These are phyloP conservation scores for Penicillium sp. DNA, from an alignment of 2,329 filamentous ascomycete genomes.

Conservation along the genomic window DNA sequence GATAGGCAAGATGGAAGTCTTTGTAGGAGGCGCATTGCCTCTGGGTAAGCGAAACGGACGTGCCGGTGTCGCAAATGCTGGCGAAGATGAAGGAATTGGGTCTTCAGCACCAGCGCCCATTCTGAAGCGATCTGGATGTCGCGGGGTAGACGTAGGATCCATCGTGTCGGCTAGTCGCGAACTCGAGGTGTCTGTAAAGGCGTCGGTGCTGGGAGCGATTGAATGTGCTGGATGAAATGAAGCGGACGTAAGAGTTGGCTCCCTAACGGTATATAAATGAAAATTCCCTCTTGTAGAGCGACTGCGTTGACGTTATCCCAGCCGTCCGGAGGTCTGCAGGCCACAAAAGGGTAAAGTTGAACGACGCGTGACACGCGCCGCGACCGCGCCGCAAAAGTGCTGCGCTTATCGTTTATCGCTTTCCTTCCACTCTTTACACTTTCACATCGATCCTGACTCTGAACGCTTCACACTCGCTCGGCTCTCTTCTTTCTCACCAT, in stretches of 20 bases:
- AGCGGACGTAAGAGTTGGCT: no score
- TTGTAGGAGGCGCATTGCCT: constrained; percentile 51
- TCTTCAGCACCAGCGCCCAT: constrained; percentile 46
- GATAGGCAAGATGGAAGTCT: constrained; percentile 75
- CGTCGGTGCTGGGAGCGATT: neutral
- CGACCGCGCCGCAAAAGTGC: constrained; percentile 16
- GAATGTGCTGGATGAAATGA: neutral
- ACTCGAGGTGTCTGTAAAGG: neutral
- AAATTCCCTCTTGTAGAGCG: neutral
- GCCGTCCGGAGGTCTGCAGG: neutral
- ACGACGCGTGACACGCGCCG: constrained; percentile 24
- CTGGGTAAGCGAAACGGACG: constrained; percentile 64
- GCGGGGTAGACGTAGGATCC: constrained; percentile 24
- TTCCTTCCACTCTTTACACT: constrained; percentile 1
- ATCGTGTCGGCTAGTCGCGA: constrained; percentile 10
- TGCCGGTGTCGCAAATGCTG: constrained; percentile 83
- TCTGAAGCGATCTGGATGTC: constrained; percentile 26
- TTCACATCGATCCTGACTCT: neutral
- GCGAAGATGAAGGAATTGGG: constrained; percentile 81
- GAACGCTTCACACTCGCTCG: neutral
- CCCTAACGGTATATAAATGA: neutral
- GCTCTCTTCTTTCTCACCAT: neutral
- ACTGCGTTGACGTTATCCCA: neutral
- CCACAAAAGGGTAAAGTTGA: constrained; percentile 1
- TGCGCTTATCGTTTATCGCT: constrained; percentile 20